phyloP scores from a whole-genome alignment of 148 eudicot genomes.

The Drosera capensis region DNA sequence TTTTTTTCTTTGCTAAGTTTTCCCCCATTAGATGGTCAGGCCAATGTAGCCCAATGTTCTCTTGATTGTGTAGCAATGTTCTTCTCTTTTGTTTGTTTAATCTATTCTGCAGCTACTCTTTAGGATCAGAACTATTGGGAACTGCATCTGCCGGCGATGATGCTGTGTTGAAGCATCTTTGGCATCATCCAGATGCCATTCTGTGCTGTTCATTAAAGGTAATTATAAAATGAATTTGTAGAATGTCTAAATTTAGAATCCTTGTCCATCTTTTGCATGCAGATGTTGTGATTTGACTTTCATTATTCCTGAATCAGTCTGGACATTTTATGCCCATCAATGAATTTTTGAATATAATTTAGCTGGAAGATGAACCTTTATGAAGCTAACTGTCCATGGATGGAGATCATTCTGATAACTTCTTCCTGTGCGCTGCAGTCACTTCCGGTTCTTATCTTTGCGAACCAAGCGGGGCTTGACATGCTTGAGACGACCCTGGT shows the following conservation, averaged over 20 bases:
- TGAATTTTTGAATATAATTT: too few relatives aligned
- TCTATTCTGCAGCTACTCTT: conserved; percentile 42
- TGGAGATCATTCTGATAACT: neutral
- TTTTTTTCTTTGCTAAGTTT: neutral
- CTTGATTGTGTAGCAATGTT: too few relatives aligned
- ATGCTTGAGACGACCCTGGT: conserved; percentile 94
- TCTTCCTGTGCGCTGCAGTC: conserved; percentile 36
- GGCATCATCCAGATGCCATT: conserved; percentile 95
- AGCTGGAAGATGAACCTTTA: too few relatives aligned
- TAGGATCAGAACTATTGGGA: conserved; percentile 54
- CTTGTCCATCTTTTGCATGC: too few relatives aligned
- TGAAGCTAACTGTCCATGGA: too few relatives aligned
- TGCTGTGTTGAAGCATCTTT: conserved; percentile 60
- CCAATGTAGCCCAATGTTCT: too few relatives aligned
- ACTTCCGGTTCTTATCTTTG: conserved; percentile 69
- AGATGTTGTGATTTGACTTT: too few relatives aligned
- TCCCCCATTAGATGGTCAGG: too few relatives aligned
- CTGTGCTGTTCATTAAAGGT: conserved; percentile 95
- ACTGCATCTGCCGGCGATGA: conserved; percentile 42
- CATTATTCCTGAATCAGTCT: too few relatives aligned
- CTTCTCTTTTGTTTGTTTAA: neutral
- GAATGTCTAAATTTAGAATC: neutral
- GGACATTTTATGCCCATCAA: too few relatives aligned
- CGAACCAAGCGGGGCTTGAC: conserved; percentile 92
- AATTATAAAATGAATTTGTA: neutral